Evolutionary conservation across 352 stramenopile species (phyloP).

Genomic region (Globisporangium canariense): DNA sequence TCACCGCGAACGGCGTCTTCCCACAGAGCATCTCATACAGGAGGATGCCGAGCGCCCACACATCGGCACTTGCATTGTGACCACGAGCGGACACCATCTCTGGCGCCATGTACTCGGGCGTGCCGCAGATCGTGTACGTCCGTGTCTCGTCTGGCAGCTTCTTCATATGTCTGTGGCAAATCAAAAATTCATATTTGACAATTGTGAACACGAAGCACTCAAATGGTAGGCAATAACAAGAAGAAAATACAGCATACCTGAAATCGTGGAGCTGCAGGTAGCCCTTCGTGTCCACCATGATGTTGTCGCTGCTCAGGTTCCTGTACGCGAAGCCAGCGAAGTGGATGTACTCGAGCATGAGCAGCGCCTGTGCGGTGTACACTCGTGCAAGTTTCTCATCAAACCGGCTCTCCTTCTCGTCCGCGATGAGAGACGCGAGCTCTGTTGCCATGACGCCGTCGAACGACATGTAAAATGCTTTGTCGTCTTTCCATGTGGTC

Average conservation of each 20-base stretch:
- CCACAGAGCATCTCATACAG: conserved; percentile 86
- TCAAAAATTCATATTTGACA: not conserved
- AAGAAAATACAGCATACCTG: conserved; percentile 22
- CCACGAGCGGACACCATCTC: conserved; percentile 86
- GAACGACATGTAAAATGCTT: conserved; percentile 79
- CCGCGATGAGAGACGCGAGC: conserved; percentile 51
- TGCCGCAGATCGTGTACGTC: conserved; percentile 88
- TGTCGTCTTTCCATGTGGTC: conserved; percentile 73
- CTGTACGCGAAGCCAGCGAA: conserved; percentile 76
- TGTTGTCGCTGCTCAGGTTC: conserved; percentile 83
- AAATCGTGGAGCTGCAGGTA: conserved; percentile 88
- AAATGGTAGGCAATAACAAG: not conserved
- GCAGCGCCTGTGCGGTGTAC: conserved; percentile 66
- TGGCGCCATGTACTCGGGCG: conserved; percentile 86
- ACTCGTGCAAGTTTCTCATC: conserved; percentile 49
- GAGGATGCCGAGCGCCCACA: conserved; percentile 84
- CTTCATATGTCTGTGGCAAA: conserved; percentile 59
- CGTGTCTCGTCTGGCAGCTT: conserved; percentile 70
- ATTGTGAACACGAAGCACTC: not conserved
- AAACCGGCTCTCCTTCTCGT: conserved; percentile 55
- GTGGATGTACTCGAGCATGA: conserved; percentile 86
- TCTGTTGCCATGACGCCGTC: conserved; percentile 69
- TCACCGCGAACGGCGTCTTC: conserved; percentile 80
- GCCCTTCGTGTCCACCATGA: conserved; percentile 75
- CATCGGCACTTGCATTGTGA: conserved; percentile 74